Evolutionary conservation across 371 early-diverging fungal species (phyloP), one percentile per base, ranked within the genome.

Genomic region (Saksenaea oblongispora): DNA sequence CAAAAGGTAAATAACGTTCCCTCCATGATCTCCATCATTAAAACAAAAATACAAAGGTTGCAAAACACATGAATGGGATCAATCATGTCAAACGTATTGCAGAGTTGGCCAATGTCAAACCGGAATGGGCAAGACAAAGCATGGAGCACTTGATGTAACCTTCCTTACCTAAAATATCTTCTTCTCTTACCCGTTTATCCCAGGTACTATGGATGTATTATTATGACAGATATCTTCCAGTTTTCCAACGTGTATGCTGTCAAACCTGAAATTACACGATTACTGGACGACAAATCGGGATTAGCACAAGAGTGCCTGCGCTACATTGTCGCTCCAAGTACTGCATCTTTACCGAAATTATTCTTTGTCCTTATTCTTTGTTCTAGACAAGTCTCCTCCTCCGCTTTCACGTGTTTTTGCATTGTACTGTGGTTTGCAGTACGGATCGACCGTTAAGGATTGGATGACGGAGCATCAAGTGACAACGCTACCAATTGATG

Each of bases 161-260:
- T 47, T 10, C 22, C 17, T 18, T 61, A 34, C 24, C 0, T 42
- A 17, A 18, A 8, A 44, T 18, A 8, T 11, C 51, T 10, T 47
- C 14, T 44, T 36, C 34, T 42, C 14, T 41, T n/a, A 17, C 35
- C 62, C 27, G 51, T 56, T 58, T 59, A 31, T 34, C 14, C 37
- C 34, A 92, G 91, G 36, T 92, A 92, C 64, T 94, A 92, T 69
- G 93, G 92, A 0, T 91, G 92, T 62, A 86, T 93, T 31, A 87
- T 88, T 53, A 74, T 94, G 75, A 87, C 91, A 15, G 94, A 95
- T 62, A 87, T 94, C n/a, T 94, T 94, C 73, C 93, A 94, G 81
- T 95, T 91, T 74, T 87, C 90, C 31, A 95, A 95, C 65, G 80
- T 92, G 0, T 95, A 95, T 66, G 87, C 89, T 4, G 83, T 91